These are phyloP conservation scores for Fusarium falciforme DNA, from an alignment of 2,329 filamentous ascomycete genomes.

Conservation along the genomic window DNA sequence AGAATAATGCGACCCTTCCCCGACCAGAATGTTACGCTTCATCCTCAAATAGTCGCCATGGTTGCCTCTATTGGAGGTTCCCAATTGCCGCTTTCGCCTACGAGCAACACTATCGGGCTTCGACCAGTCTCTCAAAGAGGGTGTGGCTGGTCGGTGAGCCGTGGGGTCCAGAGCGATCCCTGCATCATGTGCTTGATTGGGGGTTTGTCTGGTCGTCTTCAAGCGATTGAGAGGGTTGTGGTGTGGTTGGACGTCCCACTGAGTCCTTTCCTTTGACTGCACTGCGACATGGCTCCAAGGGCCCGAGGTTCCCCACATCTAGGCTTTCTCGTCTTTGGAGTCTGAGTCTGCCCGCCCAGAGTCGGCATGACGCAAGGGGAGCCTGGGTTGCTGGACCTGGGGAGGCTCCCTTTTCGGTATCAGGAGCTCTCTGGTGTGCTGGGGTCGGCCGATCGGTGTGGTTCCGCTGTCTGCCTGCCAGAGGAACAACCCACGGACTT, in stretches of 20 bases:
- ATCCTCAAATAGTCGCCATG: constrained; percentile 8
- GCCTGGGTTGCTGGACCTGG: constrained; percentile 24
- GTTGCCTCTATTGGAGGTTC: constrained; percentile 33
- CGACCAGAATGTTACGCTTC: constrained; percentile 17
- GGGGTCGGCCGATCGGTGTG: constrained; percentile 38
- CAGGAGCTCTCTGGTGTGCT: constrained; percentile 12
- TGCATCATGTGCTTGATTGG: constrained; percentile 18
- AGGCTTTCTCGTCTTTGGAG: constrained; percentile 40
- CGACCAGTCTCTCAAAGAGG: constrained; percentile 31
- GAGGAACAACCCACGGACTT: neutral
- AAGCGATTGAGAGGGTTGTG: neutral
- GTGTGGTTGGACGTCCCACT: neutral
- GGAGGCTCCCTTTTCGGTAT: constrained; percentile 10
- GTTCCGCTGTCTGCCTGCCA: constrained; percentile 27
- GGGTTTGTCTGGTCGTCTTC: neutral
- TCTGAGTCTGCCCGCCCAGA: constrained; percentile 39
- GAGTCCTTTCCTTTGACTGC: neutral
- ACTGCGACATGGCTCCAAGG: constrained; percentile 14
- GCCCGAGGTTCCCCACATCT: constrained; percentile 38
- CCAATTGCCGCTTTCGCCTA: constrained; percentile 32
- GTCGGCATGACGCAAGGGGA: constrained; percentile 42
- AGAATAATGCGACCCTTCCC: constrained; percentile 26
- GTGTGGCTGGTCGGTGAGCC: constrained; percentile 22
- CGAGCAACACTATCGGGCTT: constrained; percentile 16
- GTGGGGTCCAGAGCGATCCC: constrained; percentile 34